Evolutionary conservation across 2,329 filamentous ascomycete genomes (phyloP), one percentile per base, ranked within the genome.

Genomic region (Claviceps lovelessii): DNA sequence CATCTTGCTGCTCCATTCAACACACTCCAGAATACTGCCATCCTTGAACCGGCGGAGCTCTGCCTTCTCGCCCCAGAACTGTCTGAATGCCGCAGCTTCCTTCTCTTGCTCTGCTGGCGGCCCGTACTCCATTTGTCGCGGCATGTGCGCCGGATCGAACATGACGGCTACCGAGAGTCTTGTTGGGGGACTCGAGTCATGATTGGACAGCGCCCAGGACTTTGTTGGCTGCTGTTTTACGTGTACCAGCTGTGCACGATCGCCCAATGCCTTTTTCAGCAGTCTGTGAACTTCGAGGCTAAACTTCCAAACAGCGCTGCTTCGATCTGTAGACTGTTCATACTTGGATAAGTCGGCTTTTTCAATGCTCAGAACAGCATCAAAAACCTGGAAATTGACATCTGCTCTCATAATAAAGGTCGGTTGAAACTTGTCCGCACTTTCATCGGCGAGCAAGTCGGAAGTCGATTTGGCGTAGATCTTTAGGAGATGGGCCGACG

Each of bases 1-100:
- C 1, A 78, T 73, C 54, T 79, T 76, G 59, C 83, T 79, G 2
- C 76, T 76, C 93, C 93, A 98, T 23, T 95, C 84, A 35, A 97
- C 74, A 63, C 88, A 95, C 68, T 98, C 94, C 9, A 90, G 77
- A 60, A 98, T 96, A 62, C 85, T 91, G 28, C 93, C 93, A 64
- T 97, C 90, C 63, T 90, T 94, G 75, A 98, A 98, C 23, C 93
- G 86, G 59, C 93, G 82, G 49, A 98, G 76, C 68, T 98, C 93
- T 1, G 93, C 81, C 67, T 93, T 95, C 10, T 91, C 85, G 7
- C 91, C 93, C 93, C 94, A 98, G 66, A 98, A 97, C 39, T 84
- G 81, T 41, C 88, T 86, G 68, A 96, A 98, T 37, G 77, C 78
- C 10, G 83, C 82, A 29, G 90, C 86, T 59, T 89, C 88, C 59